These are phyloP conservation scores for Globisporangium solare DNA, from an alignment of 352 stramenopile genomes.

Conservation along the genomic window DNA sequence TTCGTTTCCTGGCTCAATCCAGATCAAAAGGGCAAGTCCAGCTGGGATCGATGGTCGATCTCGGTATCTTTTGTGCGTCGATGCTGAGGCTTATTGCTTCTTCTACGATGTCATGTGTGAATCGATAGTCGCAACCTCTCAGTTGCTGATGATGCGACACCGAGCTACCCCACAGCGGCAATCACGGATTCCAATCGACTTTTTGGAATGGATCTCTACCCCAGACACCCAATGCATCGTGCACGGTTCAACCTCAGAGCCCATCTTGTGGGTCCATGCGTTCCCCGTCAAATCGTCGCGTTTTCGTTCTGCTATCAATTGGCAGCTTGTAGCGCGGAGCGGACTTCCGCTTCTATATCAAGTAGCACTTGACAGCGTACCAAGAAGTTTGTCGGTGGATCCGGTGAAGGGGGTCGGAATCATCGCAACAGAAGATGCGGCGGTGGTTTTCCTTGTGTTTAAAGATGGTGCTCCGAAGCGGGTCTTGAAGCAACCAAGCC, in stretches of 20 bases:
- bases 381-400: slow-evolving; percentile 41
- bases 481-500: slow-evolving; percentile 8
- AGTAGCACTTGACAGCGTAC: slow-evolving; percentile 21
- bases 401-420: slow-evolving; percentile 31
- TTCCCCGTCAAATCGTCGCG: slow-evolving; percentile 30
- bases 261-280: slow-evolving; percentile 32
- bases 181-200: slow-evolving; percentile 1
- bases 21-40: slow-evolving; percentile 9
- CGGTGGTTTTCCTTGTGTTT: slow-evolving; percentile 24
- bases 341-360: slow-evolving; percentile 30
- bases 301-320: slow-evolving; percentile 33
- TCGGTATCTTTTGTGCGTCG: slow-evolving; percentile 28
- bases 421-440: slow-evolving; percentile 24
- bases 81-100: slow-evolving; percentile 36
- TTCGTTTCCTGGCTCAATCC: slow-evolving; percentile 14
- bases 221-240: slow-evolving; percentile 20
- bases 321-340: slow-evolving; percentile 31
- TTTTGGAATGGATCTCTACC: slow-evolving; percentile 14
- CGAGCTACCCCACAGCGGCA: background rate
- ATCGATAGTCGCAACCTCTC: slow-evolving; percentile 29
- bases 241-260: slow-evolving; percentile 19
- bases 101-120: slow-evolving; percentile 30
- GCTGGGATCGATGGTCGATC: background rate
- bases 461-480: slow-evolving; percentile 17
- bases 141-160: slow-evolving; percentile 21